Evolutionary conservation across 805 yeast genomes (phyloP).

Genomic region (Yamadazyma laniorum): DNA sequence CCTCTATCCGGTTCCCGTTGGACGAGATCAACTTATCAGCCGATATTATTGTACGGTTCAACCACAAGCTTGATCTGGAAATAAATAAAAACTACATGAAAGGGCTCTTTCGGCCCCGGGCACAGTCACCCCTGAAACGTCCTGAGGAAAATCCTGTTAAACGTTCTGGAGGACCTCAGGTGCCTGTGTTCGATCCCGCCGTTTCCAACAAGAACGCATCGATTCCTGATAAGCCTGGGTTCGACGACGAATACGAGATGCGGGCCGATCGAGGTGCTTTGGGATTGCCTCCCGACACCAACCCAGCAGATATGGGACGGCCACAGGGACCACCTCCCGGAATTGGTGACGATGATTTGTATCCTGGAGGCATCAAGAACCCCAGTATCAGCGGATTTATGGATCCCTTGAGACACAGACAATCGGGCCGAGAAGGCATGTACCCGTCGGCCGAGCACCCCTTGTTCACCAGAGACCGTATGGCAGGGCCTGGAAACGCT

Average conservation of each 20-base stretch:
- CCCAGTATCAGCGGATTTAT: conserved; percentile 44
- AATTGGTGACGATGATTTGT: conserved; percentile 51
- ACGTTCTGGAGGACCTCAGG: background rate
- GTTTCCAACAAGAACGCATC: conserved; percentile 7
- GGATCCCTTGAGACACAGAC: conserved; percentile 36
- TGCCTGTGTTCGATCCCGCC: conserved; percentile 8
- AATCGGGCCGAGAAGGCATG: conserved; percentile 48
- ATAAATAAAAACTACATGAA: conserved; percentile 7
- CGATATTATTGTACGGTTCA: conserved; percentile 22
- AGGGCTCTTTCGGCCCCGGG: background rate
- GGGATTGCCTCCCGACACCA: background rate
- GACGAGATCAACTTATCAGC: conserved; percentile 19
- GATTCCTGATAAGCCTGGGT: conserved; percentile 48
- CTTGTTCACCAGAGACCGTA: conserved; percentile 32
- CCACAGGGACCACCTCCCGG: conserved; percentile 1
- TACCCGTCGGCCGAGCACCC: conserved; percentile 53
- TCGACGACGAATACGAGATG: conserved; percentile 52
- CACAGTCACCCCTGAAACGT: background rate
- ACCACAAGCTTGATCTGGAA: conserved; percentile 8
- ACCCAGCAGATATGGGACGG: too few relatives aligned
- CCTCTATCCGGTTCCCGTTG: conserved; percentile 21
- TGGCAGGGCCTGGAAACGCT: conserved; percentile 27
- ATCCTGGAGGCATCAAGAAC: conserved; percentile 40
- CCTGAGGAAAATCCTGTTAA: background rate
- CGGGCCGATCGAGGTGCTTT: conserved; percentile 1